Base-by-base conservation (phyloP, 2,329 filamentous ascomycete genomes). In the Cryoendolithus antarcticus region DNA sequence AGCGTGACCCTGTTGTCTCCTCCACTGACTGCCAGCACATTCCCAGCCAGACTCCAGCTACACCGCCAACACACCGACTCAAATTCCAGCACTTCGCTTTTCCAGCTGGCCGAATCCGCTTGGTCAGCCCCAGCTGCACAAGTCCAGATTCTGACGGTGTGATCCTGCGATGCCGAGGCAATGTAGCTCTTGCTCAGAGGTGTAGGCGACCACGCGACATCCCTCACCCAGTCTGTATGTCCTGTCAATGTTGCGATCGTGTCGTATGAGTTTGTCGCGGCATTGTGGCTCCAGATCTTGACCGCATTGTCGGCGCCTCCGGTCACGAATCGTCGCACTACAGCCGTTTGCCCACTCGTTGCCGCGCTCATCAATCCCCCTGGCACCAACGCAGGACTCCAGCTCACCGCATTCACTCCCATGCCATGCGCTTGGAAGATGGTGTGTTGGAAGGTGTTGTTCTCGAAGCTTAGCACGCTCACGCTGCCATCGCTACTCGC, bases 131-230 rank as follows among this genome's bases (percentile, higher is more conserved):
- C 53, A 4, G 56, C 55, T 4, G 65, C 51, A 30, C 64, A 62
- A 7, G 89, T 96, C 91, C 91, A 98, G 65, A 98, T 95, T 50
- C 86, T 79, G 46, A 96, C 89, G 6, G 86, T 95, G 73, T 93
- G 93, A 63, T 98, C 91, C 67, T 96, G 88, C 39, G 82, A 88
- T 8, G 89, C 91, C 35, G 82, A 89, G 24, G 91, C 91, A 58
- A 98, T 95, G 67, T 98, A 98, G 42, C 81, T 86, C 72, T 94
- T 95, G 54, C 88, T 84, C 43, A 98, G 72, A 40, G 96, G 84
- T 15, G 86, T 95, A 8, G 91, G 91, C 36, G 83, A 89, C 91
- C 91, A 98, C 9, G 89, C 85, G 9, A 98, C 91, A 61, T 98
- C 91, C 47, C 91, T 80, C 40, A 98, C 91, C 91, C 91, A 98